Conservation (phyloP, 441 rosid species). For the Omphalea diandra region DNA sequence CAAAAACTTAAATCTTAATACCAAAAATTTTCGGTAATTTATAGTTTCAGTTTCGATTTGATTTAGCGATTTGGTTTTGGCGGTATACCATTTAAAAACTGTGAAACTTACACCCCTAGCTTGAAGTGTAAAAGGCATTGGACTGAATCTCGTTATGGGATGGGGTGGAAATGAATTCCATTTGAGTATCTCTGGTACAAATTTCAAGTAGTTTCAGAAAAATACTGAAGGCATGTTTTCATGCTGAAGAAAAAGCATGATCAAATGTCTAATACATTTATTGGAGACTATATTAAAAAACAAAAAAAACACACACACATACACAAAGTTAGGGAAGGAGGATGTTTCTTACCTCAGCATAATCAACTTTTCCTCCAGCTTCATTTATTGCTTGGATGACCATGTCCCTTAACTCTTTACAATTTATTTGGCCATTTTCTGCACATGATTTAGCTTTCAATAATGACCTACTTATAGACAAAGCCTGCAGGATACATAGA, state of each 20-base stretch:
- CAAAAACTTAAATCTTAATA: too few species aligned
- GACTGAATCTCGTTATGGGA: too few species aligned
- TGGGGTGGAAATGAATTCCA: too few species aligned
- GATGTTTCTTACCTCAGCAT: conserved; percentile 58
- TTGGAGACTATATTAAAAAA: neutral
- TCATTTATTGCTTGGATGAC: conserved; percentile 46
- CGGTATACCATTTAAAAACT: too few species aligned
- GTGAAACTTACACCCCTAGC: too few species aligned
- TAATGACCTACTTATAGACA: conserved; percentile 72
- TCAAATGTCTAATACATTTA: neutral
- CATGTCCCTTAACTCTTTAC: conserved; percentile 44
- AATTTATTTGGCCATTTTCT: conserved; percentile 42
- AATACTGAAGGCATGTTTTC: neutral
- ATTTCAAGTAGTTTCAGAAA: neutral
- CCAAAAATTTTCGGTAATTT: too few species aligned
- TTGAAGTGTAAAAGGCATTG: too few species aligned
- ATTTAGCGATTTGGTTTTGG: too few species aligned
- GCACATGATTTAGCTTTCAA: conserved; percentile 49
- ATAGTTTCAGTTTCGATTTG: too few species aligned
- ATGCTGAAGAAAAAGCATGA: neutral
- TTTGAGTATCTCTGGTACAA: neutral
- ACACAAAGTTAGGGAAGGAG: neutral
- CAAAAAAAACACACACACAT: neutral
- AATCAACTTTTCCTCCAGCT: conserved; percentile 75
- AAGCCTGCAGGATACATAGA: conserved; percentile 47